Evolutionary conservation across 305 asterid species (phyloP), one percentile per base, ranked within the genome.

Genomic region (Withania somnifera): DNA sequence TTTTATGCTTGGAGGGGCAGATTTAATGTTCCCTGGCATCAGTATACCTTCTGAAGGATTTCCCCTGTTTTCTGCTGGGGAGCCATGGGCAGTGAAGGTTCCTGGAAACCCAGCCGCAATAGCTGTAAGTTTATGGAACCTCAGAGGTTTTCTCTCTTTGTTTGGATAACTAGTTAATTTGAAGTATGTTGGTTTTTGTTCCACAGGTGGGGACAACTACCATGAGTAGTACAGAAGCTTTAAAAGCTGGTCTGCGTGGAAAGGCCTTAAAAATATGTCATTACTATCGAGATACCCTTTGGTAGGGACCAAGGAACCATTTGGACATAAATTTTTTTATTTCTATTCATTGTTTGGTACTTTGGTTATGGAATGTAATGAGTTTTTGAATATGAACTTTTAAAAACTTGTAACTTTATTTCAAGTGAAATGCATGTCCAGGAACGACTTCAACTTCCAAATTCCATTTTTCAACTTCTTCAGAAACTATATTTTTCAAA

Each of bases 11-110:
- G 98, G 98, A 64, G 99, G 99, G 84, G 99, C 99, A 26, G 99
- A 96, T 86, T 90, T 96, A 87, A 96, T 96, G 99, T 94, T 96
- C 83, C 99, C 99, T 76, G 99, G 99, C 79, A 90, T 96, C 82
- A 86, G 56, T 71, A 82, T 96, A 82, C 92, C 93, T 52, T 85
- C 83, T 15, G 98, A 94, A 82, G 98, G 98, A 80, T 89, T 92
- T 82, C 97, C 95, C 20, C 84, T 91, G 45, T 94, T 96, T 89
- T 90, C 89, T 82, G 89, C 97, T 81, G 98, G 97, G 77, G 98
- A 96, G 86, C 89, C 87, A 71, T 94, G 98, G 98, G 86, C 96
- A 24, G 98, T 96, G 78, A 92, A 89, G 88, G 98, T 96, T 88
- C 99, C 99, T 77, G 98, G 98, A 20, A 96, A 96, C 88, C 92